Evolutionary conservation across 495 filamentous ascomycete genomes (phyloP), one percentile per base, ranked within the genome.

Genomic region (Daldinia caldariorum): DNA sequence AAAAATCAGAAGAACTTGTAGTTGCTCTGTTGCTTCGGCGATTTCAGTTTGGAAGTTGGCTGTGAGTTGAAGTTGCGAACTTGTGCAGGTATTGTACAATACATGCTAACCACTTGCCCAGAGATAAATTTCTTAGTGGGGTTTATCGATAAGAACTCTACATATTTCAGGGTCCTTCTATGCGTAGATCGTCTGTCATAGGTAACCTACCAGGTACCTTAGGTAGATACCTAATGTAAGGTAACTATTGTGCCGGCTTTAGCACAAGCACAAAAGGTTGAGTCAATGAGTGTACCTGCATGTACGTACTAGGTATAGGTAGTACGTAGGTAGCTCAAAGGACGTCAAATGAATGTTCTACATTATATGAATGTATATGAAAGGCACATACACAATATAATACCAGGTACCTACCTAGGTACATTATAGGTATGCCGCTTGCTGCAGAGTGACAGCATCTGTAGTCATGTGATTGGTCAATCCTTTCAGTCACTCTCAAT

Each of bases 61-160:
- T 22, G n/a, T 53, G 13, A 53, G 29, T 32, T 53, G 9, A 53
- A 53, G 49, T 47, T 47, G 34, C 9, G 16, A 22, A 47, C 43
- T 8, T 4, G 18, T 12, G 43, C 43, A 47, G 43, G 43, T 22
- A n/a, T n/a, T n/a, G n/a, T n/a, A n/a, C n/a, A n/a, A n/a, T n/a
- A n/a, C n/a, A n/a, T n/a, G n/a, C n/a, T n/a, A n/a, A n/a, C n/a
- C n/a, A n/a, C n/a, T 26, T 26, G 26, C 26, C 26, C 43, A 47
- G 43, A 22, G 18, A 47, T 1, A 35, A 58, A 16, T n/a, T 58
- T 34, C 16, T 37, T 56, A 14, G 60, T 50, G 60, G 60, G 60
- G 60, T 41, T 34, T 55, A 63, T 63, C 60, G 60, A 63, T 63
- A 63, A 41, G 8, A 9, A 16, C 18, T 45, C 13, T 56, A 38